Evolutionary conservation across 2,329 filamentous ascomycete genomes (phyloP), one percentile per base, ranked within the genome.

Genomic region (Epichloe sp.): DNA sequence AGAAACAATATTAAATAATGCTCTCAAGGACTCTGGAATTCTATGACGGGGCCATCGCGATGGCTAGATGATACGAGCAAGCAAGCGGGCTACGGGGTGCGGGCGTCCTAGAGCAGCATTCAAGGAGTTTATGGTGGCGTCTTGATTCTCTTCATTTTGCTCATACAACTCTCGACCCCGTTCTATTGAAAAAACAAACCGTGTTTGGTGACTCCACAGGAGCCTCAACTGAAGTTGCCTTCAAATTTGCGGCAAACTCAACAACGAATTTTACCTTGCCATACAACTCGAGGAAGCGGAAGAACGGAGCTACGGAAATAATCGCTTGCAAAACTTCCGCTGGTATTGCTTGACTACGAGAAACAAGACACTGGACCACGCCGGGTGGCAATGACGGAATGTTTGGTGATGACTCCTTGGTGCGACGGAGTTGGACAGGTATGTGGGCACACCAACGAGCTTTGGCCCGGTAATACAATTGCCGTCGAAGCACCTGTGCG

Each of bases 1-100:
- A 68, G 93, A 98, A 71, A 98, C 93, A 36, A 98, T 98, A 63
- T 73, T 98, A 59, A 95, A 97, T 69, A 98, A 98, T 67, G 93
- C 93, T 46, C 79, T 98, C 59, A 96, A 95, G 72, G 93, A 98
- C 68, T 97, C 93, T 21, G 93, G 93, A 59, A 97, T 98, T 68
- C 80, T 98, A 61, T 89, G 70, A 85, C 63, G 57, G 19, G 11
- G 44, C 49, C 49, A 23, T 15, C 21, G n/a, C 40, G 36, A 51
- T 34, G 41, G 50, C 48, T 55, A 50, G 53, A 55, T 50, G 50
- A 54, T 57, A 54, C 53, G 48, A 55, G 54, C 47, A 43, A 37
- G 40, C 48, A 31, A 40, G 47, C 23, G 37, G 46, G 21, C 26
- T 43, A 36, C 44, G 23, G 47, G 45, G 26, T 51, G 53, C 51